Base-by-base conservation (phyloP, 1,284 basidiomycete genomes). In the Rhodotorula sp. region DNA sequence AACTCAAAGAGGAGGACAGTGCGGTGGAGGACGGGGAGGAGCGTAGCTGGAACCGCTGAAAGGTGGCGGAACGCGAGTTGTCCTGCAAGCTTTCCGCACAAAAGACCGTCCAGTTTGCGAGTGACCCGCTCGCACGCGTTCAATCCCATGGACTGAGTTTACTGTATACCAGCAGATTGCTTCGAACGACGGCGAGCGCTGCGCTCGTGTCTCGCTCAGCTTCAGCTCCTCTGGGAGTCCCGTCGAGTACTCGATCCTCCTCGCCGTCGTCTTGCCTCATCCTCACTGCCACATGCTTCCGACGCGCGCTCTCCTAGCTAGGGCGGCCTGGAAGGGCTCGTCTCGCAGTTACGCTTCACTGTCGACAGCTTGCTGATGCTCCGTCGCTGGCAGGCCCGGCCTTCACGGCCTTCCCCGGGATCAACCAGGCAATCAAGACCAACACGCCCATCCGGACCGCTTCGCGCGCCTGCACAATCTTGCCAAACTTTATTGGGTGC, bases 321-420 rank as follows among this genome's bases (percentile, higher is more conserved):
- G 73, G 17, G 71, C 73, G 12, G 71, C 71, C 22, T 75, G 73
- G 73, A 75, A 75, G 59, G 73, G 73, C 68, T 17, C 7, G 60
- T 22, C 25, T 29, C 0, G 1, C 17, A n/a, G 4, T 3, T 5
- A 34, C 7, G 17, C 29, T 3, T 4, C 3, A 10, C 19, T 12
- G 15, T 21, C 32, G 7, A 46, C 37, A 9, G 37, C 19, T 13
- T 17, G 36, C 50, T 57, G 13, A 39, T 29, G 21, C 25, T 21
- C 8, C 51, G 56, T 34, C 27, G 36, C 55, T 36, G 5, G 2
- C 78, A 96, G 95, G 95, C 12, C 95, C 95, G 32, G 97, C 90
- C 83, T 97, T 98, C 80, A 91, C 96, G 64, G 88, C 94, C 25
- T 97, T 98, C 82, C 92, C 94, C 15, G 93, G 94, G 79, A 84